Base-by-base conservation (phyloP, 2,329 filamentous ascomycete species). In the Colletotrichum tropicicola region DNA sequence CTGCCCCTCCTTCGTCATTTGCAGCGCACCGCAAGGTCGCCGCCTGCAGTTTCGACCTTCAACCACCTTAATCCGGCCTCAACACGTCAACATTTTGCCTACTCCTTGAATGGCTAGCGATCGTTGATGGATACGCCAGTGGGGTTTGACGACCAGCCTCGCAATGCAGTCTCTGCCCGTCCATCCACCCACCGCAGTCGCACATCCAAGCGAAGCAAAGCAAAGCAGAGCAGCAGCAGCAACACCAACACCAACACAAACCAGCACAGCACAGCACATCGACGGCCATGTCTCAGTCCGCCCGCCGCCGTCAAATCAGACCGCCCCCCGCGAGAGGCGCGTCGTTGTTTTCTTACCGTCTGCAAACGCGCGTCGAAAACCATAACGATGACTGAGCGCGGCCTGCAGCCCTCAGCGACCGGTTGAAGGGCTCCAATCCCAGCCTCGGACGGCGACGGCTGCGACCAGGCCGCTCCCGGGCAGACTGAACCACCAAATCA, bases 361-460 rank as follows among this genome's bases (percentile, higher is more conserved):
- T 44, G 37, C 57, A 61, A 61, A 61, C 61, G 27, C 48, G 17
- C 43, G 44, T 7, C 37, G 48, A 53, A 63, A 43, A 54, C 56
- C 43, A 43, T 54, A 32, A 19, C n/a, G 7, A 23, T 37, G 48
- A 65, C 55, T 41, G 41, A 49, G 56, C 37, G 39, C 55, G 32
- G 41, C 35, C 9, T 21, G 28, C 17, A 37, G 6, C 25, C 48
- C 10, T 8, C 39, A 43, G 21, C 39, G 8, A 19, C 25, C 27
- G n/a, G 15, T 27, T 23, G 41, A 28, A 48, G 30, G 28, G n/a
- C 13, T 25, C 27, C 47, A 43, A 44, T 61, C 41, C 41, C 32
- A 48, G 37, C 57, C 35, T 65, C 48, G 44, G 61, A 55, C 57
- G 61, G 43, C 32, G 41, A 60, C 60, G 32, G 35, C 19, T 32